Conservation (phyloP, 768 basidiomycete genomes). For the Porphyrellus cyaneotinctus region DNA sequence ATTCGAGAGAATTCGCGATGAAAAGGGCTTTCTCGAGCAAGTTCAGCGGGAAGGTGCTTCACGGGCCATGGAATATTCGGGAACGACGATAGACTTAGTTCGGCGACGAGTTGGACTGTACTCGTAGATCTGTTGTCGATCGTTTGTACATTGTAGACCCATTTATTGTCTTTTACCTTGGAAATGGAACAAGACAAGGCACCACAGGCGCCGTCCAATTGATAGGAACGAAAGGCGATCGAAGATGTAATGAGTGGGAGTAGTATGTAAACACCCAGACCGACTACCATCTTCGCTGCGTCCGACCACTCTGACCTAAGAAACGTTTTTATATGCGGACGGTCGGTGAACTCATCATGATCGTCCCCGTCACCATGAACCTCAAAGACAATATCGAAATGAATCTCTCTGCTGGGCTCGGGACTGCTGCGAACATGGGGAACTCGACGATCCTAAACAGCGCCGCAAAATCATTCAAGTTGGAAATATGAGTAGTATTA, state of each 20-base stretch:
- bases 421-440: conserved; percentile 93
- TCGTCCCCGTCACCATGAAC: conserved; percentile 90
- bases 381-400: conserved; percentile 99
- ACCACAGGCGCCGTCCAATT: conserved; percentile 38
- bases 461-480: conserved; percentile 65
- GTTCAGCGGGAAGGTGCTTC: conserved; percentile 63
- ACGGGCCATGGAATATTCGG: conserved; percentile 59
- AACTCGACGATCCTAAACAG: conserved; percentile 67
- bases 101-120: conserved; percentile 59
- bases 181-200: too few species aligned
- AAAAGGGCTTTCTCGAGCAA: conserved; percentile 54
- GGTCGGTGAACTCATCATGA: conserved; percentile 94
- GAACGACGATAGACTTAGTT: conserved; percentile 62
- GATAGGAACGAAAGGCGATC: conserved; percentile 62
- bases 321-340: too few species aligned
- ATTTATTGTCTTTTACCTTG: too few species aligned
- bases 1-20: conserved; percentile 59
- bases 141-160: too few species aligned
- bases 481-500: conserved; percentile 85
- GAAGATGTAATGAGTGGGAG: too few species aligned
- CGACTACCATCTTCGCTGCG: too few species aligned
- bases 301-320: too few species aligned
- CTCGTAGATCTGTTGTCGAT: conserved; percentile 21
- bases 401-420: conserved; percentile 95
- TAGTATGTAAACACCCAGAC: too few species aligned